phyloP scores from a whole-genome alignment of 306 rosid genomes.

The Prunus mira region DNA sequence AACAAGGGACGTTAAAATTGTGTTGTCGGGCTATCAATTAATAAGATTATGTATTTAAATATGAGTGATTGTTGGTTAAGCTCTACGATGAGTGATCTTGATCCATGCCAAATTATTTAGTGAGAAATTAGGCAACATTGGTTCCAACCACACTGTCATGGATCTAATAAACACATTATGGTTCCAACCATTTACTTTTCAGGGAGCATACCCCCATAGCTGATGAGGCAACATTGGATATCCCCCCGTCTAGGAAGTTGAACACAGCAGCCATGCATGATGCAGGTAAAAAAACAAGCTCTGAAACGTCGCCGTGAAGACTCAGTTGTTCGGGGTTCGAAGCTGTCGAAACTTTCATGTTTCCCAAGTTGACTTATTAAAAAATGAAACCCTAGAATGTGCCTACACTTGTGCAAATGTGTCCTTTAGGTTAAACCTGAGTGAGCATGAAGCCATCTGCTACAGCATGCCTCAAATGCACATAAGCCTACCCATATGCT shows the following conservation, averaged over 20 bases:
- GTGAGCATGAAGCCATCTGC: not conserved
- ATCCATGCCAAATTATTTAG: no score
- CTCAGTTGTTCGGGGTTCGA: constrained; percentile 14
- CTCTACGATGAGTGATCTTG: no score
- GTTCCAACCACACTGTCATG: no score
- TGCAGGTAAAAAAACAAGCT: constrained; percentile 6
- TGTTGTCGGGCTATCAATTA: no score
- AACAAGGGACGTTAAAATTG: no score
- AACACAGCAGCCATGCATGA: not conserved
- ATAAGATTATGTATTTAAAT: no score
- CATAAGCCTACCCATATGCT: not conserved
- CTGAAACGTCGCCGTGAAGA: constrained; percentile 26
- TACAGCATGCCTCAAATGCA: not conserved
- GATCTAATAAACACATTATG: not conserved
- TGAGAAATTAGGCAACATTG: no score
- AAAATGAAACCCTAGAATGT: not conserved
- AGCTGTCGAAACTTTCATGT: constrained; percentile 5
- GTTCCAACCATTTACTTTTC: not conserved
- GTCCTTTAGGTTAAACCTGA: not conserved
- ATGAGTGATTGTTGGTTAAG: no score
- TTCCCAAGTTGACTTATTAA: constrained; percentile 1
- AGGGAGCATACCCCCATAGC: not conserved
- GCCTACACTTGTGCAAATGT: not conserved
- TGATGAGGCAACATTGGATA: not conserved
- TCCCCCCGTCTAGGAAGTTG: constrained; percentile 11